Percentiles rank a stretch among this genome's conserved stretches.
phyloP scores from a whole-genome alignment of 257 asterid genomes.

The Gardenia jasminoides region DNA sequence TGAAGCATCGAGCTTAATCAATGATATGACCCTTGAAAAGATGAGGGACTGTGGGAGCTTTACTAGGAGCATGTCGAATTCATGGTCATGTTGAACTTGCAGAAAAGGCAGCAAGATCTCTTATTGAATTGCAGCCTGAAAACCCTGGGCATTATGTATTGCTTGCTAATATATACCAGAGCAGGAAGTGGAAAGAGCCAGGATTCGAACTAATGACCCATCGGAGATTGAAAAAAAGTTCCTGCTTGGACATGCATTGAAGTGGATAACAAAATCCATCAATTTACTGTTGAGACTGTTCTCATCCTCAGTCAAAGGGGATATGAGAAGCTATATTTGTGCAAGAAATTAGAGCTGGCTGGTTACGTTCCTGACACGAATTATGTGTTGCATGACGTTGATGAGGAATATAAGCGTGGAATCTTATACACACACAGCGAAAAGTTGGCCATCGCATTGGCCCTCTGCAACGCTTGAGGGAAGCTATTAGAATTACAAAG shows the following conservation, averaged over 20 bases:
- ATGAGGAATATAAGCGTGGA: slow-evolving; percentile 46
- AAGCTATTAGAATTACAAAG: slow-evolving; percentile 42
- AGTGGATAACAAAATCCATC: slow-evolving; percentile 41
- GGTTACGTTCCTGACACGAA: slow-evolving; percentile 56
- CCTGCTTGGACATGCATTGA: slow-evolving; percentile 61
- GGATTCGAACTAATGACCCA: slow-evolving; percentile 43
- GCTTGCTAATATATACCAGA: slow-evolving; percentile 53
- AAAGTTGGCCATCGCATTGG: slow-evolving; percentile 50
- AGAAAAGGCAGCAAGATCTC: slow-evolving; percentile 42
- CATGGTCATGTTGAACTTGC: slow-evolving; percentile 53
- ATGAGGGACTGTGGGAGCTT: slow-evolving; percentile 50
- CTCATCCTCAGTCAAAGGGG: slow-evolving; percentile 39
- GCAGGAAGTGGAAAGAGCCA: slow-evolving; percentile 49
- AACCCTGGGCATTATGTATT: slow-evolving; percentile 48
- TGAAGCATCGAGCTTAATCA: slow-evolving; percentile 37
- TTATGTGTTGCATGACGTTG: slow-evolving; percentile 52
- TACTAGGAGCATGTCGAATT: slow-evolving; percentile 58
- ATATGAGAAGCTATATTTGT: slow-evolving; percentile 38
- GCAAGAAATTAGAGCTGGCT: slow-evolving; percentile 34
- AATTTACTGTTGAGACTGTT: slow-evolving; percentile 43
- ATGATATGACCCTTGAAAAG: slow-evolving; percentile 40
- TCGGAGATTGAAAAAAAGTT: slow-evolving; percentile 42
- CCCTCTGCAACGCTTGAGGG: slow-evolving; percentile 40
- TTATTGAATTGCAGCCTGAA: slow-evolving; percentile 48
- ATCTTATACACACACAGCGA: slow-evolving; percentile 47